These are phyloP conservation scores for Colletotrichum sp. DNA, from an alignment of 2,329 filamentous ascomycete species.

Conservation along the genomic window DNA sequence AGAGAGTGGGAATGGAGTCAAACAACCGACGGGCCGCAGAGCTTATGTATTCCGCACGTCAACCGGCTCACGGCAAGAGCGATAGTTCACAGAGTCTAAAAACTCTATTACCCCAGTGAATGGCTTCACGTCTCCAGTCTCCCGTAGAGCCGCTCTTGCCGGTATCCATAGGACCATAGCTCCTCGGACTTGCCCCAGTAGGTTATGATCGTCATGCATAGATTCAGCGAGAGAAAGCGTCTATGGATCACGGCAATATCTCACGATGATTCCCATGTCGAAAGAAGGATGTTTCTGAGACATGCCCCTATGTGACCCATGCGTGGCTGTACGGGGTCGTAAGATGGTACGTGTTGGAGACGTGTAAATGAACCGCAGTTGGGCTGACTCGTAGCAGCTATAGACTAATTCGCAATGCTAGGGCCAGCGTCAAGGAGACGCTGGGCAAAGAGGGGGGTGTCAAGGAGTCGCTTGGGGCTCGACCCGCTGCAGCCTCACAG, in stretches of 20 bases:
- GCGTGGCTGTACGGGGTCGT: neutral
- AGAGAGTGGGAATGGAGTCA: neutral
- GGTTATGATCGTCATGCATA: neutral
- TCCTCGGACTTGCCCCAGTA: neutral
- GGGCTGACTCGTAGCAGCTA: neutral
- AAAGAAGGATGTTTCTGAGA: neutral
- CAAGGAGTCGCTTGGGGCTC: neutral
- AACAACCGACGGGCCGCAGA: neutral
- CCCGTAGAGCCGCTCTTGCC: neutral
- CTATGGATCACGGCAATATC: neutral
- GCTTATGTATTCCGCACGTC: neutral
- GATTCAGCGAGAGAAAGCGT: neutral
- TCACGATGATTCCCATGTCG: neutral
- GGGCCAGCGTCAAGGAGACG: neutral
- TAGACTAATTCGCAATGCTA: neutral
- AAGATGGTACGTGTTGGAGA: neutral
- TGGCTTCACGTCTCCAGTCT: neutral
- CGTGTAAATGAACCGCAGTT: neutral
- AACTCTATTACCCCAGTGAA: neutral
- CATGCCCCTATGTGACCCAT: neutral
- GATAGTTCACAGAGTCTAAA: neutral
- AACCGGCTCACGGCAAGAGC: neutral
- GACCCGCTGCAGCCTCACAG: neutral
- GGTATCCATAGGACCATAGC: neutral
- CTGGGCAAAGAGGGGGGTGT: neutral